phyloP scores from a whole-genome alignment of 306 rosid species.

The Castanea crenata region DNA sequence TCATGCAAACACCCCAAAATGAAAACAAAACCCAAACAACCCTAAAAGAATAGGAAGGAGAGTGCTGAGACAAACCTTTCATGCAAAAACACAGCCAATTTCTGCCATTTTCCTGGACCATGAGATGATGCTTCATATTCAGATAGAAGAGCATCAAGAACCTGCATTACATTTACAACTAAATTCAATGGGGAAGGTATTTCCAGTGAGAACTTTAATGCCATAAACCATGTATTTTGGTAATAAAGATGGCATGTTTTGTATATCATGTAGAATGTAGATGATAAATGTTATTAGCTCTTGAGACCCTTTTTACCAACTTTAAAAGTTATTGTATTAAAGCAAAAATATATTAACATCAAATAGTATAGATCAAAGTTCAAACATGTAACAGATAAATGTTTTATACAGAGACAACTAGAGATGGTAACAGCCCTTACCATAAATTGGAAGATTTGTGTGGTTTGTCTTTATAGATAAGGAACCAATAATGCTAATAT shows the following conservation, averaged over 20 bases:
- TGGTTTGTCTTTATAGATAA: not conserved
- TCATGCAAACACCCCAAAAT: not conserved
- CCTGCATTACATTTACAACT: conserved; percentile 44
- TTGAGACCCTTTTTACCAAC: not conserved
- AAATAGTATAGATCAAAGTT: not conserved
- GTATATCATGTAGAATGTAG: not conserved
- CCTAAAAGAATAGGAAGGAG: not conserved
- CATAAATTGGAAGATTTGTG: not conserved
- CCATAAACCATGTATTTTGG: not conserved
- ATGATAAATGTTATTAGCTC: not conserved
- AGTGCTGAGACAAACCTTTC: conserved; percentile 60
- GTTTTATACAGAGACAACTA: not conserved
- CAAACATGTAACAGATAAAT: not conserved
- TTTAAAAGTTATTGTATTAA: not conserved
- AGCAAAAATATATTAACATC: not conserved
- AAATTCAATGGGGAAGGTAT: not conserved
- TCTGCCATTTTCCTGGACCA: conserved; percentile 94
- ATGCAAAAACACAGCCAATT: conserved; percentile 65
- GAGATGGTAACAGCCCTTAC: not conserved
- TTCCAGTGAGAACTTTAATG: not conserved
- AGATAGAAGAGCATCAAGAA: conserved; percentile 79
- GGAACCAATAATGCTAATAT: not conserved
- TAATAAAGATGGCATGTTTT: not conserved
- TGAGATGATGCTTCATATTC: conserved; percentile 75
- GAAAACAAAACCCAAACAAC: not conserved